These are phyloP conservation scores for Solanum sejunctum DNA, from an alignment of 257 asterid genomes.

Conservation along the genomic window DNA sequence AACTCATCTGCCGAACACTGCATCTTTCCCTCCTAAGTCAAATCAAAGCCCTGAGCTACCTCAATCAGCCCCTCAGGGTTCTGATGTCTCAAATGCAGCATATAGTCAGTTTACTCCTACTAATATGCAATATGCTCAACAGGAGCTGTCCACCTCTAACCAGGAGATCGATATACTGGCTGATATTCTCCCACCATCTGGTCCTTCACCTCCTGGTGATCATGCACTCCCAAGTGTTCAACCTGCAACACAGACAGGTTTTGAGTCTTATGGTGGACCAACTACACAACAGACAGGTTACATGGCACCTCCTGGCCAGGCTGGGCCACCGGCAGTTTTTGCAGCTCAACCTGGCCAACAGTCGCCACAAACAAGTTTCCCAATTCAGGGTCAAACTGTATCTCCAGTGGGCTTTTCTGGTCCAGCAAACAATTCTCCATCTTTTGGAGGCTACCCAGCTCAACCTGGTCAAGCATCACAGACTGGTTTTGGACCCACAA, in stretches of 20 bases:
- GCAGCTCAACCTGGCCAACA: conserved; percentile 52
- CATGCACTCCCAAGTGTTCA: conserved; percentile 21
- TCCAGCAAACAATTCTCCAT: conserved; percentile 9
- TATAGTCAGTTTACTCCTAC: conserved; percentile 24
- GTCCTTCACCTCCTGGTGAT: conserved; percentile 22
- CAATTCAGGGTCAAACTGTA: conserved; percentile 33
- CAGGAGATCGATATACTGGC: conserved; percentile 80
- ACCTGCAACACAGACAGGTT: neutral
- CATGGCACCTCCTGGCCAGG: conserved; percentile 24
- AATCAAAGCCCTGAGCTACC: conserved; percentile 25
- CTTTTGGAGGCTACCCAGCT: conserved; percentile 27
- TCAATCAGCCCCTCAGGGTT: conserved; percentile 27
- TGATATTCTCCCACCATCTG: conserved; percentile 81
- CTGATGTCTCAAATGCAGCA: conserved; percentile 24
- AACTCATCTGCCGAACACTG: conserved; percentile 22
- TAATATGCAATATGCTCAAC: conserved; percentile 28
- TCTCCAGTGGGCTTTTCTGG: conserved; percentile 7
- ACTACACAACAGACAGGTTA: conserved; percentile 2
- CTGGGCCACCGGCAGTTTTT: conserved; percentile 16
- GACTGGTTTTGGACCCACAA: conserved; percentile 38
- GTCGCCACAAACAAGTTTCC: conserved; percentile 19
- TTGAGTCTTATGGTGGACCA: conserved; percentile 22
- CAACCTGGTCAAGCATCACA: conserved; percentile 40
- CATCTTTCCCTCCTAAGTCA: conserved; percentile 29
- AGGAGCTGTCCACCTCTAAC: conserved; percentile 32